Evolutionary conservation across 2,329 filamentous ascomycete genomes (phyloP).

Genomic region (Erysiphe pulchra): DNA sequence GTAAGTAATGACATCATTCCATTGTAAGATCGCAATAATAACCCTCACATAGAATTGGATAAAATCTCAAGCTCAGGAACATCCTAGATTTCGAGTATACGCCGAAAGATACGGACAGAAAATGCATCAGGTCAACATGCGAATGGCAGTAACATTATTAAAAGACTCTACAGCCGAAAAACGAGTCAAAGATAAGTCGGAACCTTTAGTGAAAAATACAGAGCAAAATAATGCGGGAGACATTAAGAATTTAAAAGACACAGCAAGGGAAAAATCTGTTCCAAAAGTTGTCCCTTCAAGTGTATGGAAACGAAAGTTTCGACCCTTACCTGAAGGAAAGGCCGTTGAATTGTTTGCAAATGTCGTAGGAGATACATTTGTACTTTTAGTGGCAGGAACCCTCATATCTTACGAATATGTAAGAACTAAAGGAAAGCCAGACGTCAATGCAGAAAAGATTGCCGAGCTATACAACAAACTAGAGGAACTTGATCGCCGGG

Average conservation of each 20-base stretch:
- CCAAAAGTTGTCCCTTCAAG: conserved; percentile 16
- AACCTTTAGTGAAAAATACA: conserved; percentile 37
- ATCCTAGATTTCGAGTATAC: conserved; percentile 31
- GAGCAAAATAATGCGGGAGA: conserved; percentile 31
- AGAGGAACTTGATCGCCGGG: conserved; percentile 23
- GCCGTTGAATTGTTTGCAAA: conserved; percentile 42
- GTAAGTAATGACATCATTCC: conserved; percentile 18
- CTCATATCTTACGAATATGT: conserved; percentile 37
- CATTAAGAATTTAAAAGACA: conserved; percentile 15
- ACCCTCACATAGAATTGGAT: conserved; percentile 29
- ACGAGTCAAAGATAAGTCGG: conserved; percentile 33
- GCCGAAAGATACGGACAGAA: conserved; percentile 35
- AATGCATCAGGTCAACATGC: conserved; percentile 43
- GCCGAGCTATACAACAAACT: conserved; percentile 26
- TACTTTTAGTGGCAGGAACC: conserved; percentile 28
- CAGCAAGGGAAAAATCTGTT: conserved; percentile 15
- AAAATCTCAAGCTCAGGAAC: conserved; percentile 38
- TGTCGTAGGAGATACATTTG: conserved; percentile 36
- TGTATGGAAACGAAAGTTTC: conserved; percentile 35
- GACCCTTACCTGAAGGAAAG: conserved; percentile 35
- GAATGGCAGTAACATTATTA: conserved; percentile 30
- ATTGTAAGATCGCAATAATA: background rate
- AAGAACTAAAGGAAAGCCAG: conserved; percentile 31
- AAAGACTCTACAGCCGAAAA: conserved; percentile 30
- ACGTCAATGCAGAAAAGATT: conserved; percentile 26